Evolutionary conservation across 306 rosid species (phyloP).

Genomic region (Echinosophora koreensis): DNA sequence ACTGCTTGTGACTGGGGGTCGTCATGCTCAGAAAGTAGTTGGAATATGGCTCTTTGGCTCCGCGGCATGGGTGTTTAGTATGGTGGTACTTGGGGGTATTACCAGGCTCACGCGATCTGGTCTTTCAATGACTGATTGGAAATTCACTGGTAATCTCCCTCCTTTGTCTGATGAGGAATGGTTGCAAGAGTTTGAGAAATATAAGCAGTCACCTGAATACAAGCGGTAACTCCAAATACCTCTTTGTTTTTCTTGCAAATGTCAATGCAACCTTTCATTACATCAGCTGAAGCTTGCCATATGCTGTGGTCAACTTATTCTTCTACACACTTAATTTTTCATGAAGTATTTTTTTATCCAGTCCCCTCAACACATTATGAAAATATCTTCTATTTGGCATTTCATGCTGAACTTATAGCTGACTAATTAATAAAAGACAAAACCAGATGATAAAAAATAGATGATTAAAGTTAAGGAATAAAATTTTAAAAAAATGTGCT

Average conservation of each 20-base stretch:
- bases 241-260: neutral
- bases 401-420: neutral
- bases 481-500: neutral
- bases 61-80: slow-evolving; percentile 93
- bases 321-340: slow-evolving; percentile 3
- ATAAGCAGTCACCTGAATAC: slow-evolving; percentile 89
- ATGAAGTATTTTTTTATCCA: neutral
- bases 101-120: slow-evolving; percentile 92
- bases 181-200: slow-evolving; percentile 78
- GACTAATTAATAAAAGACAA: neutral
- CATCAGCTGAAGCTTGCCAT: neutral
- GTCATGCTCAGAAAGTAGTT: slow-evolving; percentile 73
- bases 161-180: slow-evolving; percentile 79
- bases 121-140: slow-evolving; percentile 98
- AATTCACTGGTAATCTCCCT: slow-evolving; percentile 77
- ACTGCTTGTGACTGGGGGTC: slow-evolving; percentile 76
- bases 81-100: slow-evolving; percentile 91
- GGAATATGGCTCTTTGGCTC: slow-evolving; percentile 95
- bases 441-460: neutral
- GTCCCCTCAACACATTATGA: neutral
- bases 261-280: slow-evolving; percentile 5
- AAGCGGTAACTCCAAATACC: slow-evolving; percentile 61
- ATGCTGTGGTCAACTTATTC: neutral
- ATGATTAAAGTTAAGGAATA: slow-evolving; percentile 1
- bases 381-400: neutral